Base-by-base conservation (phyloP, 441 rosid species). In the Gossypium trilobum region DNA sequence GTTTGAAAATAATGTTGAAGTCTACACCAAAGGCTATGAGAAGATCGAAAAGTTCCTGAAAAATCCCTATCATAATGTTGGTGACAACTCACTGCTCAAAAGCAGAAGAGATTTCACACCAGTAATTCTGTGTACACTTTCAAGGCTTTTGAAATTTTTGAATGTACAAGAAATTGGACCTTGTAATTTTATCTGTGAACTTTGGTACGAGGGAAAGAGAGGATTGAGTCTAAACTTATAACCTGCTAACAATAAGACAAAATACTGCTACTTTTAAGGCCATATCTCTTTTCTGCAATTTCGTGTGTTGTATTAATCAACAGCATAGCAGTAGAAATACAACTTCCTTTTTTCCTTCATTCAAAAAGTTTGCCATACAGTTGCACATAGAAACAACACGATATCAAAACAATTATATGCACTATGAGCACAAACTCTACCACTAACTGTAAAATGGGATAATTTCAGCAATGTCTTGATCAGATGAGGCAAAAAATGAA, bases 401-500 rank as follows among this genome's bases (percentile, higher is more conserved):
- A 57, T 23, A 57, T 13, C n/a, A 14, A 14, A 60, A 60, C 13
- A 14, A 6, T 61, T 29, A 14, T 17, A 16, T 31, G 13, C 20
- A 60, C 13, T 2, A 31, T 31, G 13, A 7, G 66, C 46, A 60
- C 33, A 29, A 31, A 31, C 63, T 60, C 66, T 60, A 31, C 44
- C 1, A 10, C 42, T 11, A 60, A 16, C 39, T 22, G 62, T 10
- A 60, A 60, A 39, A 60, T 14, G 65, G 65, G 14, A 29, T 54
- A 29, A 16, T 11, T 60, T 60, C 25, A n/a, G 66, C 46, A 31
- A 31, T 31, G 66, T 14, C 5, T 31, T 31, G 22, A 60, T 60
- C 46, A 29, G 66, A 60, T 31, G 13, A 60, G 20, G 66, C 39
- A n/a, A 59, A 59, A 59, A 27, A 60, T 60, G 66, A 60, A 60